Evolutionary conservation across 2,329 filamentous ascomycete genomes (phyloP).

Genomic region (Pyrenophora graminea): DNA sequence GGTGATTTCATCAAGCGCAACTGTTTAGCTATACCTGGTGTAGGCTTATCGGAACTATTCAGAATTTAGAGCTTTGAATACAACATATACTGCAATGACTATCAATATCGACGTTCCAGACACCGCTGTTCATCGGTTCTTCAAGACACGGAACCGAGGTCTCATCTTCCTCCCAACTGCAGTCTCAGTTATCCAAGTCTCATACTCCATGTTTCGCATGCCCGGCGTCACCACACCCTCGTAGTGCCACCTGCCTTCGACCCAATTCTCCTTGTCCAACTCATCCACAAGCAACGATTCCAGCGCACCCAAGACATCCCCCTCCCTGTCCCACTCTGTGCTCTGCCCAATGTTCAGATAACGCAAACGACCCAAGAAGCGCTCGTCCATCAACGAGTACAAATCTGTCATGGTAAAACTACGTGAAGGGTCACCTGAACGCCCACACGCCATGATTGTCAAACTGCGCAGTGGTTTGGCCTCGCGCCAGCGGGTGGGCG

Average conservation of each 20-base stretch:
- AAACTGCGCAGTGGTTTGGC: constrained; percentile 45
- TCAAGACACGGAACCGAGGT: constrained; percentile 27
- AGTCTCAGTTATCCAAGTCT: constrained; percentile 28
- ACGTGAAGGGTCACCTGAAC: constrained; percentile 37
- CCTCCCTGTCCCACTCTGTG: constrained; percentile 45
- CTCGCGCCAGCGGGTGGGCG: constrained; percentile 16
- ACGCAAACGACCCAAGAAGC: constrained; percentile 46
- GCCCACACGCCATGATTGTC: constrained; percentile 48
- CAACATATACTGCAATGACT: not conserved
- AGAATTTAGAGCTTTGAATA: not conserved
- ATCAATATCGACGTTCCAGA: not conserved
- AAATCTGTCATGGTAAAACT: constrained; percentile 50
- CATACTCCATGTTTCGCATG: constrained; percentile 21
- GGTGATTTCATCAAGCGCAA: not conserved
- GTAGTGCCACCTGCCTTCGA: constrained; percentile 42
- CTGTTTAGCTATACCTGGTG: not conserved
- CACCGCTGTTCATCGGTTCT: constrained; percentile 14
- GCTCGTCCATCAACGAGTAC: constrained; percentile 48
- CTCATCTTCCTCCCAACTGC: constrained; percentile 29
- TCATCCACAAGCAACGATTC: constrained; percentile 45
- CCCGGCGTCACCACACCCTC: constrained; percentile 11
- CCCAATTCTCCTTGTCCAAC: constrained; percentile 46
- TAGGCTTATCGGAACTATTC: not conserved
- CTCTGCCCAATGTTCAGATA: constrained; percentile 45
- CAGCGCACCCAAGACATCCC: constrained; percentile 45